Conservation (phyloP, 164 flowering plant species). For the Vitis riparia region DNA sequence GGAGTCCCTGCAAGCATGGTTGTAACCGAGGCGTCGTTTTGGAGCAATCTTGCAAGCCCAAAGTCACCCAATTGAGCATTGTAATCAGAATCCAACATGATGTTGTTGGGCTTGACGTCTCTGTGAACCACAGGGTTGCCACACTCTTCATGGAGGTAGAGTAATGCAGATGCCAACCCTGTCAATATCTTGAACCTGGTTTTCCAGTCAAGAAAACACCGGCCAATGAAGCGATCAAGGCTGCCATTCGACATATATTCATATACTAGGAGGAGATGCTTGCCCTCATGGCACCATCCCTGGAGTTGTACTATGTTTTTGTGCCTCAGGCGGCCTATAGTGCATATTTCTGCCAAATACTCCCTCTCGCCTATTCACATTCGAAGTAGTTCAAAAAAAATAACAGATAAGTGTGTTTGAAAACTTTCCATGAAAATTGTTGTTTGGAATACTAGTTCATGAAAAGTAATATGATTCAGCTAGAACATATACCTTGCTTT, state of each 20-base stretch:
- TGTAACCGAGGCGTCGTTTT: conserved; percentile 26
- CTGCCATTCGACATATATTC: conserved; percentile 48
- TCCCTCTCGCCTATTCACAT: conserved; percentile 36
- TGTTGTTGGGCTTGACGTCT: conserved; percentile 48
- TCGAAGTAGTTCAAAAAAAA: background rate
- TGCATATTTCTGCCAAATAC: conserved; percentile 49
- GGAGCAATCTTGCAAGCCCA: conserved; percentile 44
- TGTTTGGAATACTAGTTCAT: no score
- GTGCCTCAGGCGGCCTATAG: conserved; percentile 47
- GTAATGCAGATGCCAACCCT: conserved; percentile 42
- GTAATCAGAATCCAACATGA: conserved; percentile 41
- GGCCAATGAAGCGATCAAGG: conserved; percentile 37
- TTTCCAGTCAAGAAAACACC: conserved; percentile 31
- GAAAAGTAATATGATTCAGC: no score
- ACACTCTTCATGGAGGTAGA: conserved; percentile 48
- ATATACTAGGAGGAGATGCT: conserved; percentile 40
- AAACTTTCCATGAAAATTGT: no score
- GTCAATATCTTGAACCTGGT: conserved; percentile 36
- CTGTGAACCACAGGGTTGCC: conserved; percentile 39
- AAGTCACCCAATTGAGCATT: conserved; percentile 48
- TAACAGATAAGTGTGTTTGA: no score
- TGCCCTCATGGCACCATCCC: conserved; percentile 48
- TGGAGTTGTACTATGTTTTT: conserved; percentile 44
- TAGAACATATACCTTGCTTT: conserved; percentile 32
- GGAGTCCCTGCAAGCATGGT: conserved; percentile 46